phyloP scores from a whole-genome alignment of 345 rosid species.

The Gossypium thurberi region DNA sequence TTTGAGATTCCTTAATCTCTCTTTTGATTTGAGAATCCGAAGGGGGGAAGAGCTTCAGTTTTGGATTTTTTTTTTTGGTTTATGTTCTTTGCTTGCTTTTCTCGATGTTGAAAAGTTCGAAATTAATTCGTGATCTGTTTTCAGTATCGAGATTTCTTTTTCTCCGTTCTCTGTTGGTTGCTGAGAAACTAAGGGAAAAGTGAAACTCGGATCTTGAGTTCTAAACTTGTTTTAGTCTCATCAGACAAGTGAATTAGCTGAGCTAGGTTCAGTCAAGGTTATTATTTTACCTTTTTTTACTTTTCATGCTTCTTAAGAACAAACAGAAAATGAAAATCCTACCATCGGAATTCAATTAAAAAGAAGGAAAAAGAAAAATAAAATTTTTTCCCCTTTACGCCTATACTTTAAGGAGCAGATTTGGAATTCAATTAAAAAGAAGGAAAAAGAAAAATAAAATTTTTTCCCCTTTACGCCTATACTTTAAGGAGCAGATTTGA shows the following conservation, averaged over 20 bases:
- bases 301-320: not conserved
- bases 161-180: constrained; percentile 1
- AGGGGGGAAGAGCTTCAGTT: not conserved
- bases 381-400: not conserved
- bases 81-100: not conserved
- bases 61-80: not conserved
- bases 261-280: not conserved
- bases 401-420: not conserved
- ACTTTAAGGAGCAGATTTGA: constrained; percentile 1
- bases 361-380: not conserved
- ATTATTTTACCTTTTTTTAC: not conserved
- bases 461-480: not conserved
- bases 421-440: not conserved
- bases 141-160: not conserved
- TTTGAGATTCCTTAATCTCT: not conserved
- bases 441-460: not conserved
- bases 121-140: not conserved
- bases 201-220: constrained; percentile 21
- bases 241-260: not conserved
- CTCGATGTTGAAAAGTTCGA: not conserved
- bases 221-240: not conserved
- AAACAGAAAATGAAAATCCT: not conserved
- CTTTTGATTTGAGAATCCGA: not conserved
- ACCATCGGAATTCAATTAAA: not conserved
- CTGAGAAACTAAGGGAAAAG: constrained; percentile 11